phyloP scores from a whole-genome alignment of 805 yeast species.

The Saturnispora halmiae region DNA sequence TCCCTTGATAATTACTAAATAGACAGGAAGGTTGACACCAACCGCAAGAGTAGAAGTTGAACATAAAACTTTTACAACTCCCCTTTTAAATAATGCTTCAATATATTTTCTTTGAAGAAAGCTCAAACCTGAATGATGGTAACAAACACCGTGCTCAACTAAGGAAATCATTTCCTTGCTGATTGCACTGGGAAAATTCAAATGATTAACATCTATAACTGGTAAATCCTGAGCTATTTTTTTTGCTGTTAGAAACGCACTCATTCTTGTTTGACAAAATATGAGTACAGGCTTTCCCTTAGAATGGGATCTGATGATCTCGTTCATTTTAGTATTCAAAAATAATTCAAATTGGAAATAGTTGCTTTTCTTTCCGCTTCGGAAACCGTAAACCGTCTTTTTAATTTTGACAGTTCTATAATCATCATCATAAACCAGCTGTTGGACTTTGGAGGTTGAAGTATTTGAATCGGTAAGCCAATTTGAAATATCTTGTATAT shows the following conservation, averaged over 20 bases:
- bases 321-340: constrained; percentile 34
- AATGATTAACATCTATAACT: constrained; percentile 61
- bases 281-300: constrained; percentile 63
- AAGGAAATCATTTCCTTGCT: constrained; percentile 49
- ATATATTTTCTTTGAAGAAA: constrained; percentile 60
- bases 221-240: constrained; percentile 59
- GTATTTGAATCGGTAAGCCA: constrained; percentile 45
- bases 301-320: constrained; percentile 32
- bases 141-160: constrained; percentile 57
- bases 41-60: constrained; percentile 78
- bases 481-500: constrained; percentile 87
- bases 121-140: constrained; percentile 74
- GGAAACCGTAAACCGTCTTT: constrained; percentile 48
- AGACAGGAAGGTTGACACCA: constrained; percentile 80
- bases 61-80: constrained; percentile 55
- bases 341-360: constrained; percentile 40
- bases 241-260: constrained; percentile 67
- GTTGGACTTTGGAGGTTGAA: constrained; percentile 56
- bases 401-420: constrained; percentile 89
- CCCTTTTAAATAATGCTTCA: constrained; percentile 56
- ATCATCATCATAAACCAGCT: constrained; percentile 86
- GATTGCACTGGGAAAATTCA: constrained; percentile 54
- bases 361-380: constrained; percentile 29
- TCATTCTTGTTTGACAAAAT: constrained; percentile 75
- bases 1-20: constrained; percentile 68